phyloP scores from a whole-genome alignment of 805 yeast species.

The Lipomyces orientalis region DNA sequence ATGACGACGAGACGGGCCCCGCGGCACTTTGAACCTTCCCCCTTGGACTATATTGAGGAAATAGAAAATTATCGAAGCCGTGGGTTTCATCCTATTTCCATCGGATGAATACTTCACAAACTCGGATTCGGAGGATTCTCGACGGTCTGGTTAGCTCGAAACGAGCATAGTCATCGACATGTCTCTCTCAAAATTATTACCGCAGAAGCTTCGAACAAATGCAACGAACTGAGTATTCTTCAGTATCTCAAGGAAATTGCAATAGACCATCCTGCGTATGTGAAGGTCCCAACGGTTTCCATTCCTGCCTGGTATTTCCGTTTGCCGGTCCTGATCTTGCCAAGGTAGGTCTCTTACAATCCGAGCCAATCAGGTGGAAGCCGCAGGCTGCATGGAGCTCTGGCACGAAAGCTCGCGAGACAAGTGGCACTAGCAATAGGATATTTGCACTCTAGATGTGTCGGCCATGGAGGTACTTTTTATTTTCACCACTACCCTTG shows the following conservation, averaged over 20 bases:
- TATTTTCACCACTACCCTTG: slow-evolving; percentile 48
- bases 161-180: slow-evolving; percentile 55
- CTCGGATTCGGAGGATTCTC: slow-evolving; percentile 99
- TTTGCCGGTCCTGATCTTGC: not conserved
- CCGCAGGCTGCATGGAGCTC: too few species aligned
- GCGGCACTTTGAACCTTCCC: too few species aligned
- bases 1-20: too few species aligned
- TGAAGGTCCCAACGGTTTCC: slow-evolving; percentile 88
- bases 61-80: slow-evolving; percentile 82
- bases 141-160: slow-evolving; percentile 89
- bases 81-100: slow-evolving; percentile 91
- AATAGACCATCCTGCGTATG: slow-evolving; percentile 77
- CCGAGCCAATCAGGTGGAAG: too few species aligned
- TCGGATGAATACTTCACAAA: slow-evolving; percentile 84
- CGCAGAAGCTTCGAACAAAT: slow-evolving; percentile 86
- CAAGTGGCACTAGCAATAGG: too few species aligned
- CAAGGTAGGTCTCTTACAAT: too few species aligned
- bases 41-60: too few species aligned
- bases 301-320: slow-evolving; percentile 83
- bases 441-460: too few species aligned
- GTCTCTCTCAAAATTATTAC: slow-evolving; percentile 95
- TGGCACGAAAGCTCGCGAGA: too few species aligned
- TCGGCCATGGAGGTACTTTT: slow-evolving; percentile 18
- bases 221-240: slow-evolving; percentile 92
- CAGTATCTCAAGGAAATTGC: slow-evolving; percentile 69